phyloP scores from a whole-genome alignment of 495 filamentous ascomycete species.

The Penicillium canescens region DNA sequence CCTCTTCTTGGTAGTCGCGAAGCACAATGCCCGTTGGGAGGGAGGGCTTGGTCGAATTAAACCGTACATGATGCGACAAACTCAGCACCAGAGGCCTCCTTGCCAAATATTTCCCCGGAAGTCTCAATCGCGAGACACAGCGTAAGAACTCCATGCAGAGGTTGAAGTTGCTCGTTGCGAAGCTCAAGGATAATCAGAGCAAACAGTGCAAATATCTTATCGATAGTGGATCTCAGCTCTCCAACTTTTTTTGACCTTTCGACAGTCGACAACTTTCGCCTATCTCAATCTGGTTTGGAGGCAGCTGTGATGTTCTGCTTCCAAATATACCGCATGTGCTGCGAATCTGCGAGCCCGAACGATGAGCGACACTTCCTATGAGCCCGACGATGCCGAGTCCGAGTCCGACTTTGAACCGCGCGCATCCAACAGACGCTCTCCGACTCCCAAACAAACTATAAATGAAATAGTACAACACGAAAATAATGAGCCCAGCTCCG shows the following conservation, averaged over 20 bases:
- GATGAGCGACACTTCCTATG: conserved; percentile 42
- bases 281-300: not conserved
- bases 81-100: not conserved
- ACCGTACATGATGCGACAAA: conserved; percentile 13
- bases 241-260: conserved; percentile 20
- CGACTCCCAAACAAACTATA: not conserved
- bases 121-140: conserved; percentile 21
- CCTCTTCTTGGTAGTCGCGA: conserved; percentile 82
- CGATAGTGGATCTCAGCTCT: conserved; percentile 9
- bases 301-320: conserved; percentile 32
- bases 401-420: conserved; percentile 24
- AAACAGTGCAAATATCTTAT: conserved; percentile 45
- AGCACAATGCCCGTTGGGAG: conserved; percentile 51
- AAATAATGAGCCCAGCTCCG: no score
- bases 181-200: conserved; percentile 9
- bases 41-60: conserved; percentile 28
- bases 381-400: conserved; percentile 25
- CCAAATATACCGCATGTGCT: conserved; percentile 11
- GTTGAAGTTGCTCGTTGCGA: not conserved
- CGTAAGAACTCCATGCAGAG: conserved; percentile 35
- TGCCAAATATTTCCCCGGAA: not conserved
- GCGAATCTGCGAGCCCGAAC: conserved; percentile 26
- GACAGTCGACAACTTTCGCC: not conserved
- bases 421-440: conserved; percentile 8
- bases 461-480: not conserved